Percentiles rank a stretch among this genome's conserved stretches.
These are phyloP conservation scores for Trichoderma semiorbis DNA, from an alignment of 2,329 filamentous ascomycete genomes.

Conservation along the genomic window DNA sequence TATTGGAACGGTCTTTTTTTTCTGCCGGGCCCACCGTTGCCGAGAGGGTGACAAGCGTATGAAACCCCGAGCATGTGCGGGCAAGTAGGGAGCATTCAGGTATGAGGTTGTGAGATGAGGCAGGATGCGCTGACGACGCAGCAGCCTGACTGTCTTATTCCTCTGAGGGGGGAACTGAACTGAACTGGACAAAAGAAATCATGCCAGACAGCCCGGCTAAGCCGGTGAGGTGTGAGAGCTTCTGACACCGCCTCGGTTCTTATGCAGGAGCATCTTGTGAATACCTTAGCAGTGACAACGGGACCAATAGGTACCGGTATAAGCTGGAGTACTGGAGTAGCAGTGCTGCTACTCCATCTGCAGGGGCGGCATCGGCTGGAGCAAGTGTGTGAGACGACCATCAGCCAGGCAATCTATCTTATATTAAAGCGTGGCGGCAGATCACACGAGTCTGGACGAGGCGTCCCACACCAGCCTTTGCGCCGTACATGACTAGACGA, in stretches of 20 bases:
- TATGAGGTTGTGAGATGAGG: background rate
- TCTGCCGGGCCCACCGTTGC: background rate
- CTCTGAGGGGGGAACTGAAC: background rate
- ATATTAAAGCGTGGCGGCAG: slow-evolving; percentile 10
- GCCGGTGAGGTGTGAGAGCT: slow-evolving; percentile 13
- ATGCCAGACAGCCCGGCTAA: slow-evolving; percentile 4
- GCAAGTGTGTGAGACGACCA: slow-evolving; percentile 2
- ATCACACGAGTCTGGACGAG: slow-evolving; percentile 3
- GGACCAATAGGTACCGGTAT: background rate
- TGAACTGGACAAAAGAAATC: background rate
- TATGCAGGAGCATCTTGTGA: background rate
- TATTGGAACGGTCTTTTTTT: background rate
- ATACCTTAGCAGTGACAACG: background rate
- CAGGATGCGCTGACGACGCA: slow-evolving; percentile 9
- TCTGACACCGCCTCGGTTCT: slow-evolving; percentile 15
- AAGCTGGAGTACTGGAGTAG: background rate
- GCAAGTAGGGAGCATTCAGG: background rate
- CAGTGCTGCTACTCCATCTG: slow-evolving; percentile 3
- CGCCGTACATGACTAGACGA: background rate
- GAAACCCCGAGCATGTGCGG: background rate
- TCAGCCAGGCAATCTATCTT: background rate
- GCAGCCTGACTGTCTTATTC: background rate
- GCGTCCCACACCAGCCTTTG: background rate
- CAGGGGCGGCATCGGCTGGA: slow-evolving; percentile 5
- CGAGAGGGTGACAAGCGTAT: background rate